Evolutionary conservation across 116 monocot genomes (phyloP), one percentile per base, ranked within the genome.

Genomic region (Iris pallida): DNA sequence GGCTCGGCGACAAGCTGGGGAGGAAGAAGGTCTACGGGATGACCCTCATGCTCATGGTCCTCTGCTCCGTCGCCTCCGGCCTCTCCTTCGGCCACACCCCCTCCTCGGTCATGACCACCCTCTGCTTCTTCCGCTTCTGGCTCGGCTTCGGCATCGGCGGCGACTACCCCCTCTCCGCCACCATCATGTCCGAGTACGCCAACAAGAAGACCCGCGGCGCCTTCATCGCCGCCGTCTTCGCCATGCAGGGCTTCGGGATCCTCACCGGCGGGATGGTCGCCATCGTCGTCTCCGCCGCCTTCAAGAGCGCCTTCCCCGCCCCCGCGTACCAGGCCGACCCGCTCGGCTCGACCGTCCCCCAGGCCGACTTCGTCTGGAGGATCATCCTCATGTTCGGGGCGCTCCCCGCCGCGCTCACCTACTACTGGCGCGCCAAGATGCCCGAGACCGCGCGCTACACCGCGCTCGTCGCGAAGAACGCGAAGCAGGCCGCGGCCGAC

Each of bases 91-190:
- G 84, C 55, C 72, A 72, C 55, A 55, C 43, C 0, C 16, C 72
- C 12, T 18, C 53, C 10, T 16, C 53, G 19, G 72, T 72, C 45
- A 72, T 72, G 11, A 43, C 63, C 7, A 72, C 72, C 13, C 87
- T 91, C 45, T 87, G 91, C 78, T 91, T 91, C 80, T 91, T 87
- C 78, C 84, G 91, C 51, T 91, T 91, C 75, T 87, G 87, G 87
- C 91, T 91, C 9, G 91, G 91, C 8, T 87, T 91, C 59, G 91
- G 91, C 61, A 85, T 91, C 76, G 91, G 91, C 20, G 91, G 91
- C 9, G 91, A 91, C 65, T 91, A 91, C 68, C 91, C 91, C 15
- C 85, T 91, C 20, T 91, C 91, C n/a, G 91, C 91, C 52, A 88
- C 88, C 42, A 91, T 91, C 80, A 91, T 91, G 91, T 85, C 91